phyloP scores from a whole-genome alignment of 345 rosid species.

The Carallia brachiata region DNA sequence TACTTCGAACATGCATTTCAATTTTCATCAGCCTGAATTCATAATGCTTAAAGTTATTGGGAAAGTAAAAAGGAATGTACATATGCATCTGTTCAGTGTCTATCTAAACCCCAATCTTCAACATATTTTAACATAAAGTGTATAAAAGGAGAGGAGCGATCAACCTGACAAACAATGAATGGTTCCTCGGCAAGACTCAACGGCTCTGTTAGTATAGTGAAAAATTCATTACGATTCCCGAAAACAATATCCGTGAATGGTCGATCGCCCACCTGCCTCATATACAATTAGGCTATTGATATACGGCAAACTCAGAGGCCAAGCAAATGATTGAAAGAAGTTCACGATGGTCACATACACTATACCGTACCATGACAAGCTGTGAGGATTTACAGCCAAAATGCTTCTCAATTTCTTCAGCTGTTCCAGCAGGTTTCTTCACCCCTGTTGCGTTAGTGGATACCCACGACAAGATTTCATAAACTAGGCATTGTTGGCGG shows the following conservation, averaged over 20 bases:
- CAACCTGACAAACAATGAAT: conserved; percentile 90
- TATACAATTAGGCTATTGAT: conserved; percentile 15
- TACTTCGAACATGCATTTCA: too few species aligned
- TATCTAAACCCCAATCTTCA: too few species aligned
- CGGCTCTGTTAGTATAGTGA: conserved; percentile 79
- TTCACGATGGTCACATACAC: not conserved
- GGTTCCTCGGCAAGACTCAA: conserved; percentile 80
- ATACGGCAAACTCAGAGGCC: conserved; percentile 6
- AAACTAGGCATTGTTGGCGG: not conserved
- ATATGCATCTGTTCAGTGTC: too few species aligned
- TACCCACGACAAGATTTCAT: conserved; percentile 13
- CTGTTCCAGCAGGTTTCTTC: conserved; percentile 93
- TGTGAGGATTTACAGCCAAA: conserved; percentile 82
- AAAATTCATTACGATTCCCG: conserved; percentile 82
- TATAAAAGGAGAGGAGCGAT: conserved; percentile 21
- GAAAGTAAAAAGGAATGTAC: too few species aligned
- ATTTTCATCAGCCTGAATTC: too few species aligned
- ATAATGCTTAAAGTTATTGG: too few species aligned
- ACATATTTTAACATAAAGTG: not conserved
- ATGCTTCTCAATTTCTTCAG: conserved; percentile 91
- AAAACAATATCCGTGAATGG: conserved; percentile 89
- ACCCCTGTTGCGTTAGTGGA: conserved; percentile 40
- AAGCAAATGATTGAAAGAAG: conserved; percentile 5
- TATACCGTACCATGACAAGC: conserved; percentile 67
- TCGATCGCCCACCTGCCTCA: conserved; percentile 85